phyloP scores from a whole-genome alignment of 2,329 filamentous ascomycete genomes.

The Verticillium tricorpus region DNA sequence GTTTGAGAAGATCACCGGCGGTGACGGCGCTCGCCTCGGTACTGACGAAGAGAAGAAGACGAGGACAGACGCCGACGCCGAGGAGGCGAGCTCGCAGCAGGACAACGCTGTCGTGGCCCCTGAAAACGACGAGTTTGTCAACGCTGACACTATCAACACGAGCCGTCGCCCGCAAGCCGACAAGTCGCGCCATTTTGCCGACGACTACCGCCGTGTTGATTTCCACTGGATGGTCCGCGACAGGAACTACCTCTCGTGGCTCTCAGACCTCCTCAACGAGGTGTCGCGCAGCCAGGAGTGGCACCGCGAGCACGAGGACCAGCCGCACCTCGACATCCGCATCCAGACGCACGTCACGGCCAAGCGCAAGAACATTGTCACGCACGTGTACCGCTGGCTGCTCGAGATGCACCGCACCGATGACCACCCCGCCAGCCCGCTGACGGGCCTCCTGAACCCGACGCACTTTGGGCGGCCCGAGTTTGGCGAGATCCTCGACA shows the following conservation, averaged over 20 bases:
- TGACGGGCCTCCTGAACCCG: constrained; percentile 48
- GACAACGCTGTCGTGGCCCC: background rate
- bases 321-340: constrained; percentile 43
- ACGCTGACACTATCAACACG: constrained; percentile 8
- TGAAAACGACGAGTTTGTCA: constrained; percentile 9
- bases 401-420: constrained; percentile 52
- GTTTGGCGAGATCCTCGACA: constrained; percentile 45
- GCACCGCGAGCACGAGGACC: constrained; percentile 28
- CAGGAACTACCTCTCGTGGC: constrained; percentile 51
- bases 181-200: constrained; percentile 20
- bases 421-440: constrained; percentile 43
- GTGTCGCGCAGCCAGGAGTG: constrained; percentile 33
- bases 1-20: background rate
- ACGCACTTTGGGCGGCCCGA: constrained; percentile 53
- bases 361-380: constrained; percentile 46
- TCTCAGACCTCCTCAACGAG: constrained; percentile 50
- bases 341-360: constrained; percentile 54
- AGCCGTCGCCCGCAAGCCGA: constrained; percentile 8
- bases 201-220: constrained; percentile 46
- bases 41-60: background rate
- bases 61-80: background rate
- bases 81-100: background rate
- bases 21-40: background rate
- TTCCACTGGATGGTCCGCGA: constrained; percentile 59
- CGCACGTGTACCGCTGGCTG: constrained; percentile 51